Percentiles rank a stretch among this genome's conserved stretches.
Conservation (phyloP, 192 early-diverging fungal genomes). For the Entomortierella lignicola region DNA sequence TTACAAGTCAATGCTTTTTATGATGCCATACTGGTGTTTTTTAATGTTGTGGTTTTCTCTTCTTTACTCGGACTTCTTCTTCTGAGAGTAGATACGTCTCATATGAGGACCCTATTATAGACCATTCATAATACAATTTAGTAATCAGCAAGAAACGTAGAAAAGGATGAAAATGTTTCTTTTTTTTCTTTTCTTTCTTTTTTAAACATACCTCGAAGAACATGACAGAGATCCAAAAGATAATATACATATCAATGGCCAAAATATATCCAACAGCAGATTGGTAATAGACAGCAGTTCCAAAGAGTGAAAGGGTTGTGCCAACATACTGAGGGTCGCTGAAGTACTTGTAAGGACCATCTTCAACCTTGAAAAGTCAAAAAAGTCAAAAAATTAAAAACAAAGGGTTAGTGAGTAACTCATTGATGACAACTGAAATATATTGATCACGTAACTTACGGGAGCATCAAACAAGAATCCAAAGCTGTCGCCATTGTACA, state of each 20-base stretch:
- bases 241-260: constrained; percentile 57
- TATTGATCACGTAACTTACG: too few relatives aligned
- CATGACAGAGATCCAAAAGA: constrained; percentile 65
- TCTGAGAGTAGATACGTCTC: constrained; percentile 48
- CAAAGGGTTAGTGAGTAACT: background rate
- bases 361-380: constrained; percentile 34
- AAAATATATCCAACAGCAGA: constrained; percentile 62
- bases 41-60: background rate
- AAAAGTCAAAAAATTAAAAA: background rate
- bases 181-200: too few relatives aligned
- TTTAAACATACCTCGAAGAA: constrained; percentile 58
- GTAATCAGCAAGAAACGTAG: too few relatives aligned
- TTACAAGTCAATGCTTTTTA: too few relatives aligned
- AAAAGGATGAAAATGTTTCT: too few relatives aligned
- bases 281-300: constrained; percentile 63
- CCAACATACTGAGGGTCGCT: constrained; percentile 70
- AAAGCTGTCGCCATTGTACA: constrained; percentile 73
- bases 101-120: constrained; percentile 42
- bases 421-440: too few relatives aligned
- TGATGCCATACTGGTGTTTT: background rate
- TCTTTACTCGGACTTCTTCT: constrained; percentile 45
- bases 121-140: too few relatives aligned
- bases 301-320: constrained; percentile 62
- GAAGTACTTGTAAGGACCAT: constrained; percentile 64
- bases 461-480: constrained; percentile 67